A percentile compares a stretch with the other conserved stretches of the same genome.
Evolutionary conservation across 179 eudicot species (phyloP).

Genomic region (Camellia oleifera): DNA sequence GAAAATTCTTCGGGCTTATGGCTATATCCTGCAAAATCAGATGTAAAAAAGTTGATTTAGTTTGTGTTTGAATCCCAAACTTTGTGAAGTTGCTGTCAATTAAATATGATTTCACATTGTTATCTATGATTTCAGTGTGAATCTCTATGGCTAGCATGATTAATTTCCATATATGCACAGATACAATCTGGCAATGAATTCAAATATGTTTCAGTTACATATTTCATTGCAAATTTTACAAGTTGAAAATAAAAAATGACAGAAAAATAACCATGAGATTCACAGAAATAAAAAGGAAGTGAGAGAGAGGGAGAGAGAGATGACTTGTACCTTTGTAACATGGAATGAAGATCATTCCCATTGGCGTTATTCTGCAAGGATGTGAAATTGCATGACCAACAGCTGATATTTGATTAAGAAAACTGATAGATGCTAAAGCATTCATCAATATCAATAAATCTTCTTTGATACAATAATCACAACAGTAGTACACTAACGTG

Average conservation of each 20-base stretch:
- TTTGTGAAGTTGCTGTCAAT: background rate
- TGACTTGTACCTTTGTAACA: slow-evolving; percentile 63
- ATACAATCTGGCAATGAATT: background rate
- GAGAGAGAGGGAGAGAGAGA: slow-evolving; percentile 10
- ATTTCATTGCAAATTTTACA: too few species aligned
- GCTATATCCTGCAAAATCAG: slow-evolving; percentile 69
- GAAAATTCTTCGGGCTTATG: slow-evolving; percentile 91
- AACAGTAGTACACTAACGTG: background rate
- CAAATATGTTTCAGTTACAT: background rate
- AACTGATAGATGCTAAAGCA: slow-evolving; percentile 5
- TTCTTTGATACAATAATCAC: background rate
- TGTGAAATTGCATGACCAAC: slow-evolving; percentile 12
- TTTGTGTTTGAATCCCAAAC: background rate
- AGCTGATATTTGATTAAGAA: slow-evolving; percentile 4
- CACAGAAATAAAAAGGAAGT: background rate
- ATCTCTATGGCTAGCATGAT: background rate
- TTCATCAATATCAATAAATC: background rate
- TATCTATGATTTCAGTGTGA: background rate
- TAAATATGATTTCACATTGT: background rate
- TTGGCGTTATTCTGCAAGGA: slow-evolving; percentile 70
- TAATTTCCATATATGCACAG: background rate
- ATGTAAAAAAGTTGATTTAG: background rate
- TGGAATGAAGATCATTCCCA: slow-evolving; percentile 95
- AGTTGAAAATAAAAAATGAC: background rate
- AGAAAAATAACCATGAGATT: background rate